Base-by-base conservation (phyloP, 1,284 basidiomycete genomes). In the Sanguinoderma infundibulare region DNA sequence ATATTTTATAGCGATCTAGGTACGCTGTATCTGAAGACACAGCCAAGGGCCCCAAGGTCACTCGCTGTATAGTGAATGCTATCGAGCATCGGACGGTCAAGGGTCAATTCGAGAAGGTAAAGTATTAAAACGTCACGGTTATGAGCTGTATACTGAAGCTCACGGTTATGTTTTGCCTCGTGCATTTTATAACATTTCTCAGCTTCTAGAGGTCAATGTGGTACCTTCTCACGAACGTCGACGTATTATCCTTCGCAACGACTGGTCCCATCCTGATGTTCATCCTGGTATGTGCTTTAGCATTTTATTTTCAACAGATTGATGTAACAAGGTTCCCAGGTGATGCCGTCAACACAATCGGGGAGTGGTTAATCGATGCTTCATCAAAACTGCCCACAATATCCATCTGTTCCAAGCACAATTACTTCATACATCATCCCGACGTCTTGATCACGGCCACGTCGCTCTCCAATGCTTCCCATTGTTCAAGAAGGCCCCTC, bases 401-500 rank as follows among this genome's bases (percentile, higher is more conserved):
- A 46, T 75, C 77, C 2, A 80, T 92, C 51, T 85, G 83, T 5
- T 80, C 86, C 15, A 79, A 80, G 51, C 65, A 77, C 5, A 90
- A 92, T 70, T 74, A 88, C 42, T 75, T 98, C 59, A 89, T 98
- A 62, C 87, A 90, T 46, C 94, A 98, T 70, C 96, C 96, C 1
- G 96, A 98, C 74, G 77, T 94, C 47, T 89, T 98, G 53, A 76
- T 98, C 50, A 96, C 96, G 1, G 91, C 94, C 40, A 97, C 96
- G 0, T 85, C 92, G 0, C 87, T 98, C 24, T 90, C 95, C 3
- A 91, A 87, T 62, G 87, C 95, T 0, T 82, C 91, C 3, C 86
- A 90, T 63, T 98, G 96, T 72, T 77, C 86, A 7, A 87, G 96
- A 15, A 92, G 90, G 71, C 92, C 96, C 1, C 79, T 98, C 17